A percentile compares a stretch with the other conserved stretches of the same genome.
These are phyloP conservation scores for Rhynchosporium agropyri DNA, from an alignment of 2,329 filamentous ascomycete genomes.

Conservation along the genomic window DNA sequence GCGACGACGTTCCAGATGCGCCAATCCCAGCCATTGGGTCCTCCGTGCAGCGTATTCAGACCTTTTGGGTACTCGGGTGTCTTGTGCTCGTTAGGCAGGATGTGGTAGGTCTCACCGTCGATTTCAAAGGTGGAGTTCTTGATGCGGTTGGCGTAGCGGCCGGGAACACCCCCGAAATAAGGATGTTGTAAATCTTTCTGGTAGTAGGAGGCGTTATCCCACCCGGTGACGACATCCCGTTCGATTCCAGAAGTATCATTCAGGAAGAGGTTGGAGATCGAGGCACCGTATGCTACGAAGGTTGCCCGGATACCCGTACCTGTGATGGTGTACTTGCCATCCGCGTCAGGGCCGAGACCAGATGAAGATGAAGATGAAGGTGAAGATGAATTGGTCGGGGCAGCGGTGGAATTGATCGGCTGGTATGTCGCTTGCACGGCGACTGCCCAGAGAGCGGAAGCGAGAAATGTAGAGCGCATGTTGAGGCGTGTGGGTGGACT, in stretches of 20 bases:
- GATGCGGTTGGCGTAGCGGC: slow-evolving; percentile 81
- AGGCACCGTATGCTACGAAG: slow-evolving; percentile 76
- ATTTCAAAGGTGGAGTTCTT: slow-evolving; percentile 74
- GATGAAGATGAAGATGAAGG: neutral
- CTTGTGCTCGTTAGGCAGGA: slow-evolving; percentile 66
- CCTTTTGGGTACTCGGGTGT: slow-evolving; percentile 54
- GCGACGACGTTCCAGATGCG: slow-evolving; percentile 77
- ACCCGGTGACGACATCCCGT: slow-evolving; percentile 73
- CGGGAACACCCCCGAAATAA: slow-evolving; percentile 73
- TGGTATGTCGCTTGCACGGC: slow-evolving; percentile 32
- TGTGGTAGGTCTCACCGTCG: slow-evolving; percentile 62
- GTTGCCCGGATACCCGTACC: slow-evolving; percentile 66
- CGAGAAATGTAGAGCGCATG: slow-evolving; percentile 30
- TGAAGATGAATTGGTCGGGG: no score
- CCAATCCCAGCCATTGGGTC: slow-evolving; percentile 74
- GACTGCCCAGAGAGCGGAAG: slow-evolving; percentile 23
- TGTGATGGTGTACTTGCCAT: slow-evolving; percentile 73
- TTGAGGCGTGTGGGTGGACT: slow-evolving; percentile 15
- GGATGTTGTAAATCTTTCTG: slow-evolving; percentile 64
- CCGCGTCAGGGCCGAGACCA: slow-evolving; percentile 50
- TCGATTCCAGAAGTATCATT: slow-evolving; percentile 68
- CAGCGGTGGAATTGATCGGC: slow-evolving; percentile 17
- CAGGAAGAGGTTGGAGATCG: slow-evolving; percentile 71
- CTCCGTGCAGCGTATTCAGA: slow-evolving; percentile 69
- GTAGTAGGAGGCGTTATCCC: slow-evolving; percentile 76